Percentiles rank a stretch among this genome's conserved stretches.
These are phyloP conservation scores for Arthromyces matolae DNA, from an alignment of 768 basidiomycete genomes.

Conservation along the genomic window DNA sequence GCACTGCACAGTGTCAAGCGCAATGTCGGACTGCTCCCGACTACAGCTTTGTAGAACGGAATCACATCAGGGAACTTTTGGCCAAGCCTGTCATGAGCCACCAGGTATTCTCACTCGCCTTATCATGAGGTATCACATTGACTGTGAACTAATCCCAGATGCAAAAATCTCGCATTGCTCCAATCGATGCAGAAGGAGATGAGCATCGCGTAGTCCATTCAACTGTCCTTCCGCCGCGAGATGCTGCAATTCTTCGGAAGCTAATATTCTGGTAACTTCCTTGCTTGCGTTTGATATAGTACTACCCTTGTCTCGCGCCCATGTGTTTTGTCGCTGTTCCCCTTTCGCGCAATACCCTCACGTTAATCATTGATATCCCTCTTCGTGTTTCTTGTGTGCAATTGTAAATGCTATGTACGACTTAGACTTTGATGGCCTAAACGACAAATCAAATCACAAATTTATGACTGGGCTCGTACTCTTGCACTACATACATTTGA, in stretches of 20 bases:
- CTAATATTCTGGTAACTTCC: slow-evolving; percentile 41
- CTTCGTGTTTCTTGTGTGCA: neutral
- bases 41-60: slow-evolving; percentile 60
- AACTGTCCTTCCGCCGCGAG: slow-evolving; percentile 29
- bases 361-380: neutral
- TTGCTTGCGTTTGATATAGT: neutral
- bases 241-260: slow-evolving; percentile 46
- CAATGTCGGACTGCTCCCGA: slow-evolving; percentile 60
- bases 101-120: slow-evolving; percentile 52
- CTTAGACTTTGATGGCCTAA: too few species aligned
- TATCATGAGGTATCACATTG: neutral
- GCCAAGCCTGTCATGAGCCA: slow-evolving; percentile 61
- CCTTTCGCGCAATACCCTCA: neutral
- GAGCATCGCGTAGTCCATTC: slow-evolving; percentile 28
- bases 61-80: slow-evolving; percentile 52
- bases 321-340: neutral
- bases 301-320: neutral
- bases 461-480: too few species aligned
- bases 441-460: too few species aligned
- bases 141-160: slow-evolving; percentile 37
- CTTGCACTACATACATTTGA: too few species aligned
- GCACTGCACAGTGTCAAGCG: slow-evolving; percentile 73
- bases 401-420: too few species aligned
- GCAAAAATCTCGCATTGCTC: slow-evolving; percentile 61
- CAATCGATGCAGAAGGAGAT: slow-evolving; percentile 44